Evolutionary conservation across 352 stramenopile species (phyloP), one percentile per base, ranked within the genome.

Genomic region (Phytophthora palmivora): DNA sequence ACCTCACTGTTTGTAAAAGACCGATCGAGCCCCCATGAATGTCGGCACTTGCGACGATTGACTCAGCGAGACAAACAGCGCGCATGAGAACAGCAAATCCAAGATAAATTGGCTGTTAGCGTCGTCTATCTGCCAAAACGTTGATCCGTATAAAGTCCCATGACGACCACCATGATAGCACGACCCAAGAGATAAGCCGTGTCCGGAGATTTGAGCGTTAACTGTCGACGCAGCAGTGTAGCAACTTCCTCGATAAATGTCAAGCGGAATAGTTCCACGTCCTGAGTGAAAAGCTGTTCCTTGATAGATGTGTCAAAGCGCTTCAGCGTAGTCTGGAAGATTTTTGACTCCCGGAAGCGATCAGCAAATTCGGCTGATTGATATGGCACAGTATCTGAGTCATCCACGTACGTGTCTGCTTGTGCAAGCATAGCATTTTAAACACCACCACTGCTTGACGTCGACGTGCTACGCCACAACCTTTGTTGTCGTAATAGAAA

Each of bases 11-110:
- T n/a, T n/a, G n/a, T n/a, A n/a, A n/a, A n/a, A n/a, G n/a, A n/a
- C n/a, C n/a, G n/a, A n/a, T n/a, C n/a, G n/a, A 15, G 73, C 75
- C 18, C 84, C 74, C 55, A 97, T 89, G 51, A 95, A 91, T 26
- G 78, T 84, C n/a, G 87, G 70, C 14, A 98, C 67, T 52, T 94
- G 81, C 1, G 88, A 68, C 22, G 92, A 88, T 30, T 88, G 79
- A 22, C 87, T 84, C 51, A 98, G 56, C 2, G 82, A 86, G 2
- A 95, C 66, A 58, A 95, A 97, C 61, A 97, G 88, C 30, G 88
- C 76, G 39, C 70, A 81, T 19, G 91, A 89, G 64, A 97, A 98
- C 1, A 97, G 66, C 36, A 97, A 68, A 58, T 91, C 90, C 26
- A 97, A 63, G 11, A 93, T 70, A 12, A 88, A 49, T 52, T 88